phyloP scores from a whole-genome alignment of 2,329 filamentous ascomycete genomes.

The Aspergillus floridensis region DNA sequence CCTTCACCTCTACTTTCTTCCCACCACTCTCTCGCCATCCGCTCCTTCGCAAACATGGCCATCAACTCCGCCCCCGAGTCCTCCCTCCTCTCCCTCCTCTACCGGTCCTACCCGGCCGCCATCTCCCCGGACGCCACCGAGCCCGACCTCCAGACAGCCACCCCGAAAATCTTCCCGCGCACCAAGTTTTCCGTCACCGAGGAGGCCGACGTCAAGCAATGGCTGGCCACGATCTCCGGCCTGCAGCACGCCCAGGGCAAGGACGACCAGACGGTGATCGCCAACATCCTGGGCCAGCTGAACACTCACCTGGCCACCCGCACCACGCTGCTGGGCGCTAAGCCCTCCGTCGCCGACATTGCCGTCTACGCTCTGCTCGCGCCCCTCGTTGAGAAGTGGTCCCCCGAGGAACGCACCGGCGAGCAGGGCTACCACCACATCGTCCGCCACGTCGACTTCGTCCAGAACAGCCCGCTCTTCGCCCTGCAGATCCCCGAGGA shows the following conservation, averaged over 20 bases:
- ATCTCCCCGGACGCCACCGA: constrained; percentile 42
- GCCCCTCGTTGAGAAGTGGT: constrained; percentile 75
- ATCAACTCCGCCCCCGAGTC: constrained; percentile 37
- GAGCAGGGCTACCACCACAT: constrained; percentile 87
- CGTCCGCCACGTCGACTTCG: constrained; percentile 87
- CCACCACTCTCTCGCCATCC: constrained; percentile 15
- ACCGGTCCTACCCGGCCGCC: constrained; percentile 43
- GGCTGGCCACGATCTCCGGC: constrained; percentile 74
- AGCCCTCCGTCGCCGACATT: constrained; percentile 84
- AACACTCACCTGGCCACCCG: constrained; percentile 85
- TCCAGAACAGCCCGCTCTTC: constrained; percentile 78
- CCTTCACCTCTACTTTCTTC: constrained; percentile 7
- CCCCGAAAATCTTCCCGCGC: constrained; percentile 64
- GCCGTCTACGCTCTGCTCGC: constrained; percentile 77
- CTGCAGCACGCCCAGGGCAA: constrained; percentile 54
- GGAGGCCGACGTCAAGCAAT: constrained; percentile 83
- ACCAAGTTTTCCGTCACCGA: constrained; percentile 74
- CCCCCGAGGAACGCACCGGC: constrained; percentile 80
- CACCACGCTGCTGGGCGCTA: constrained; percentile 83
- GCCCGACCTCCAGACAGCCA: constrained; percentile 46
- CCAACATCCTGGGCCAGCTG: constrained; percentile 70
- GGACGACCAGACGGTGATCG: constrained; percentile 55
- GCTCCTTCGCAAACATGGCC: constrained; percentile 26
- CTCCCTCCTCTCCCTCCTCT: constrained; percentile 46
- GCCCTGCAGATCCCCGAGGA: constrained; percentile 65